phyloP scores from a whole-genome alignment of 2,329 filamentous ascomycete genomes.

The Clarireedia paspali region DNA sequence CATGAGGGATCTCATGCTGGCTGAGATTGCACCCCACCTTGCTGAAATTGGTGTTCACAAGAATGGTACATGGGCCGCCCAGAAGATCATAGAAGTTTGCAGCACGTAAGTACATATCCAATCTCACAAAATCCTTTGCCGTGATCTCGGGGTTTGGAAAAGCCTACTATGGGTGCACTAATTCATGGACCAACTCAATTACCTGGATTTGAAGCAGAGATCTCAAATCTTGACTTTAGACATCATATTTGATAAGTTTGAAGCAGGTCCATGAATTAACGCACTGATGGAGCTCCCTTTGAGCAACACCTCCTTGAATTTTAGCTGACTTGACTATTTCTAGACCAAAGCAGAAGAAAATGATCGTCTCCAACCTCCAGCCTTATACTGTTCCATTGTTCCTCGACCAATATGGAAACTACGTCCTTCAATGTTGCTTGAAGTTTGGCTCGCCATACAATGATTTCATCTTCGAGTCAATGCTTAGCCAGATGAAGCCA shows the following conservation, averaged over 20 bases:
- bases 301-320: too few species aligned
- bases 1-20: constrained; percentile 85
- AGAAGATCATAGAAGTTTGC: constrained; percentile 98
- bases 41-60: constrained; percentile 98
- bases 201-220: too few species aligned
- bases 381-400: constrained; percentile 88
- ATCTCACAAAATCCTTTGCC: too few species aligned
- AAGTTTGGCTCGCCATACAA: constrained; percentile 86
- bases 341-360: constrained; percentile 68
- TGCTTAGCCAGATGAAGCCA: constrained; percentile 92
- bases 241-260: too few species aligned
- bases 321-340: too few species aligned
- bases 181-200: too few species aligned
- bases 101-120: constrained; percentile 35
- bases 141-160: background rate
- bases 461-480: constrained; percentile 96
- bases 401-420: constrained; percentile 97
- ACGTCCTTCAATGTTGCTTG: constrained; percentile 92
- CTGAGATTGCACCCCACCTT: constrained; percentile 80
- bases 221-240: too few species aligned
- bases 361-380: constrained; percentile 77
- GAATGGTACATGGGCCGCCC: constrained; percentile 97
- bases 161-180: background rate
- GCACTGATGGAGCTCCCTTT: too few species aligned
- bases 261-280: too few species aligned